Evolutionary conservation across 176 grass and related monocot species (phyloP), one percentile per base, ranked within the genome.

Genomic region (Phoenix roebelenii): DNA sequence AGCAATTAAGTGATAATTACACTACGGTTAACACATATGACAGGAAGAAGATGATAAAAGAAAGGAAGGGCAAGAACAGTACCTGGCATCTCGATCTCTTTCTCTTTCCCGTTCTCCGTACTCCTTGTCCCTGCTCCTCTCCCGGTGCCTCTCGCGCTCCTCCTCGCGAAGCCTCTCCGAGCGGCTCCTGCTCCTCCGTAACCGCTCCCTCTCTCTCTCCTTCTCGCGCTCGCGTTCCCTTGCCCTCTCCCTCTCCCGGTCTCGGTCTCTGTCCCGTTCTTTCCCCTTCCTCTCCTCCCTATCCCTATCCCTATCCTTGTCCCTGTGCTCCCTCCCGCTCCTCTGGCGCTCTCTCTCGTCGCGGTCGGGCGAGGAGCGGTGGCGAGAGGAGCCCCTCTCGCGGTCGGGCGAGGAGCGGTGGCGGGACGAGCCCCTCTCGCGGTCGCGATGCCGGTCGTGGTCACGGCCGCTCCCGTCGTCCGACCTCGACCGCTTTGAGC

Each of bases 51-150:
- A 64, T 22, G 19, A 16, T 51, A 35, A 22, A 77, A 52, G 12
- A 51, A 7, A 39, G 30, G 18, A 70, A 28, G 60, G 72, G 57
- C 57, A 30, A 76, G 76, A 73, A 16, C 25, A 25, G 79, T 67
- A 92, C 93, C 93, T 98, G 64, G 74, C 15, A 57, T 90, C 82
- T 7, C 83, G 83, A 75, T 82, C 87, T 76, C 51, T 60, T 35
- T 52, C 59, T 44, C 70, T 83, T 72, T 82, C 87, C 73, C 28
- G 52, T 35, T 52, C 59, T 44, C 59, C 80, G 29, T 74, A 85
- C 51, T 82, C 85, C 49, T 74, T 76, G 2, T 88, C 84, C 50
- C 58, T 79, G 68, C 72, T 68, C 16, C 58, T 80, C 51, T 89
- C 85, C 51, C 56, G 69, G 58, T 56, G 65, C 23, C 79, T 81